Base-by-base conservation (phyloP, 768 basidiomycete species). In the Mycena amicta region DNA sequence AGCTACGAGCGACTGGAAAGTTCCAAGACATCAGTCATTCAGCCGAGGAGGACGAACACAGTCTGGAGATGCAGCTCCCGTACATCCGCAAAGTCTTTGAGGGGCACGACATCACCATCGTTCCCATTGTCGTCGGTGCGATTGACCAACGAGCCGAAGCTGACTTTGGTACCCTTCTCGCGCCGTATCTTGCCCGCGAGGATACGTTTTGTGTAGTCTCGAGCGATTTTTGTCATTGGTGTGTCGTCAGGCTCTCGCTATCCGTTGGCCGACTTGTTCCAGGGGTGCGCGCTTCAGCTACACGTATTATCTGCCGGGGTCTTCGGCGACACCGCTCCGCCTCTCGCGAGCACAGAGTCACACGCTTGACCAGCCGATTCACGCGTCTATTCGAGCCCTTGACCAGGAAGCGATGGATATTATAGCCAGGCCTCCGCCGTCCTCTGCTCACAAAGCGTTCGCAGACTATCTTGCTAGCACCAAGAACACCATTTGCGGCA, bases 181-280 rank as follows among this genome's bases (percentile, higher is more conserved):
- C 91, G 0, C 89, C 90, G 0, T 95, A 92, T 72, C 82, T 98
- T 52, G 80, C 82, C 3, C 77, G 86, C 59, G 83, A 87, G 2
- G 86, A 89, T 59, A 98, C 94, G 0, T 80, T 98, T 60, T 94
- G 88, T 66, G 87, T 98, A 43, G 82, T 97, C 52, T 98, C 95
- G 4, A 93, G 91, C 57, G 97, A 99, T 72, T 99, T 99, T 71
- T 98, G 97, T 69, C 97, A 99, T 71, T 99, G 97, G 95, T 95
- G 83, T 62, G 29, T 43, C 33, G 26, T 46, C 39, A 16, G 18
- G 26, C 4, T 16, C 20, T 18, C 40, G 4, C 5, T 33, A 28
- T 37, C 52, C 50, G 50, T n/a, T 49, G 53, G 50, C 52, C 33
- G 47, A 29, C 18, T 20, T 2, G 15, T 51, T 56, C 2, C 60